Evolutionary conservation across 768 basidiomycete genomes (phyloP), one percentile per base, ranked within the genome.

Genomic region (Trametes sanguinea): DNA sequence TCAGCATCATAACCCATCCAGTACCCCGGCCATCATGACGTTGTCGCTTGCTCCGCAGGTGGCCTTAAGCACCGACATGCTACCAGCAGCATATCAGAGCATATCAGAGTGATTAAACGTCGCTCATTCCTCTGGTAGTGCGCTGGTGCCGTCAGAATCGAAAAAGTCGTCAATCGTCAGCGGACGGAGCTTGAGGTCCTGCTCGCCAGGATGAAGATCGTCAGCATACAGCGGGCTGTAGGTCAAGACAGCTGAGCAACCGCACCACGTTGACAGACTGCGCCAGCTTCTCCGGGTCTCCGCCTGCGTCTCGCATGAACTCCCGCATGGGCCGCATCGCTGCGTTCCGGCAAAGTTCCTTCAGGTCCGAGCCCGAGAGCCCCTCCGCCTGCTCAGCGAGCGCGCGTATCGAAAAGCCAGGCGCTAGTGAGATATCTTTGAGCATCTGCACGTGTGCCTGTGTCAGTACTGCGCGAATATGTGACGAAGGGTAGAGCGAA

Each of bases 281-380:
- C 61, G 75, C 78, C 57, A 81, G 76, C 74, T 84, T 65, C 73
- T 85, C 77, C 73, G 82, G 72, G 68, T 84, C 70, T 75, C 74
- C 64, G 69, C 75, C 71, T 71, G 79, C 68, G 75, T 77, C 76
- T 39, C 86, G 80, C 80, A 95, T 86, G 66, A 86, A 89, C 70
- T 95, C 94, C 30, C 92, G 84, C 22, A 95, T 89, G 5, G 94
- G 93, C 1, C 87, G 83, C 94, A 98, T 96, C 0, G 93, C 95
- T 1, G 96, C 95, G 67, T 87, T 94, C 56, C 96, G 82, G 73
- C 95, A 98, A 13, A 95, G 78, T 76, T 99, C 96, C 67, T 88
- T 85, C 56, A 98, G 76, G 73, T 98, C 96, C 2, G 94, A 94
- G 4, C 96, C 95, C 2, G 94, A 95, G 29, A 86, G 77, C 1